phyloP scores from a whole-genome alignment of 225 moss, liverwort and hornwort species.

The Rhytidiadelphus loreus region DNA sequence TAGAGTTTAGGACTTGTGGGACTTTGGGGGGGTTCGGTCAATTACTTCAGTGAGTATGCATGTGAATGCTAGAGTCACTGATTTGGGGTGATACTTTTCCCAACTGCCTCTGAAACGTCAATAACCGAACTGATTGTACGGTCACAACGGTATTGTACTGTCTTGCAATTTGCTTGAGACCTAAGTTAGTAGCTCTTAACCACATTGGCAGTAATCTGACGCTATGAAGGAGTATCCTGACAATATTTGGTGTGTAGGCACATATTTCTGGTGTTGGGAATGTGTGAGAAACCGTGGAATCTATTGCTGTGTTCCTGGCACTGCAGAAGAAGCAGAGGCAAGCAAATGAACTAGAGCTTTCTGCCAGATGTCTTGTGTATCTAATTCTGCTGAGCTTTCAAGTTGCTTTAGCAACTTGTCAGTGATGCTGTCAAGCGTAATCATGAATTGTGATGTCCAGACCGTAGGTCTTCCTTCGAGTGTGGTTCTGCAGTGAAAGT shows the following conservation, averaged over 20 bases:
- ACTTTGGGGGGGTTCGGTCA: background rate
- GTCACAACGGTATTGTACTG: background rate
- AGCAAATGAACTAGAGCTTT: slow-evolving; percentile 25
- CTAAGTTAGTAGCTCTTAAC: background rate
- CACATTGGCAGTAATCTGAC: background rate
- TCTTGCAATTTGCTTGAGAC: background rate
- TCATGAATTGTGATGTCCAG: slow-evolving; percentile 28
- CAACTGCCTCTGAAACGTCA: background rate
- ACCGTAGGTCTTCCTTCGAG: slow-evolving; percentile 10
- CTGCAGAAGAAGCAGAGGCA: slow-evolving; percentile 27
- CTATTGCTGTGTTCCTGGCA: slow-evolving; percentile 1
- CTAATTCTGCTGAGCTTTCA: background rate
- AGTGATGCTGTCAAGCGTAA: slow-evolving; percentile 33
- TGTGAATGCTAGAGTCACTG: background rate
- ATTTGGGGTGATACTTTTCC: background rate
- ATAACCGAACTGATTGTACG: background rate
- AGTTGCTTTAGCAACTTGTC: slow-evolving; percentile 23
- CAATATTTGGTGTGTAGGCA: background rate
- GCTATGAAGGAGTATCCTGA: background rate
- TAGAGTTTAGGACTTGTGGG: background rate
- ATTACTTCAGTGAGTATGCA: background rate
- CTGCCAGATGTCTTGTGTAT: slow-evolving; percentile 29
- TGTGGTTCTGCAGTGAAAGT: slow-evolving; percentile 22
- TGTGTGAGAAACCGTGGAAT: background rate
- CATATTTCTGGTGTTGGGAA: background rate